Evolutionary conservation across 1,284 basidiomycete species (phyloP), one percentile per base, ranked within the genome.

Genomic region (Vanrija pseudolonga): DNA sequence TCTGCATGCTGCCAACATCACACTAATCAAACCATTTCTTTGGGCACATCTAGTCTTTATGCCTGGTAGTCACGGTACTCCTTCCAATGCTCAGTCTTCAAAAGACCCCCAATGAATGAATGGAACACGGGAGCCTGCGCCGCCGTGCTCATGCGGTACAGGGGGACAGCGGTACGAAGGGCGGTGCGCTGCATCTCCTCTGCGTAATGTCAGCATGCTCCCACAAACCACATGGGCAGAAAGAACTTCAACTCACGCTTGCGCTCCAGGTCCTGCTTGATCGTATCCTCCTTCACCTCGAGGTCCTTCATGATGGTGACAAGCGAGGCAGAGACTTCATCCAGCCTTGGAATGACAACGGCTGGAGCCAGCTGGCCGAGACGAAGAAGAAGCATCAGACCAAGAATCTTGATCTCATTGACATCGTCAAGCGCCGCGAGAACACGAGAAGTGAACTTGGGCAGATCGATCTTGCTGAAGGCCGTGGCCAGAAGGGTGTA

Each of bases 391-490:
- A 97, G 89, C 83, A 98, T 89, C 76, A 96, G 91, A 56, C 87
- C 93, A 54, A 98, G 84, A 40, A 96, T 90, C 78, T 98, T 98
- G 80, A 99, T 89, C 71, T 98, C 94, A 72, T 98, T 94, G 62
- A 90, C 88, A 74, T 99, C 95, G 1, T 82, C 78, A 11, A 98
- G 83, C 2, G 92, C 94, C 1, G 84, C 83, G 46, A 96, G 80
- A 45, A 98, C 88, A 37, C 86, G 84, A 23, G 80, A 82, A 18
- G 96, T 81, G 80, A 95, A 94, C 39, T 88, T 86, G 60, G 88
- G 83, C 7, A 97, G 78, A 66, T 94, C 90, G 45, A 98, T 82
- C 68, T 88, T 88, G 54, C 82, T 80, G 50, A 96, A 81, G 71
- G 90, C 94, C 0, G 91, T 95, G 66, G 96, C 92, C 51, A 97